Base-by-base conservation (phyloP, 371 early-diverging fungal genomes). In the Cokeromyces recurvatus region DNA sequence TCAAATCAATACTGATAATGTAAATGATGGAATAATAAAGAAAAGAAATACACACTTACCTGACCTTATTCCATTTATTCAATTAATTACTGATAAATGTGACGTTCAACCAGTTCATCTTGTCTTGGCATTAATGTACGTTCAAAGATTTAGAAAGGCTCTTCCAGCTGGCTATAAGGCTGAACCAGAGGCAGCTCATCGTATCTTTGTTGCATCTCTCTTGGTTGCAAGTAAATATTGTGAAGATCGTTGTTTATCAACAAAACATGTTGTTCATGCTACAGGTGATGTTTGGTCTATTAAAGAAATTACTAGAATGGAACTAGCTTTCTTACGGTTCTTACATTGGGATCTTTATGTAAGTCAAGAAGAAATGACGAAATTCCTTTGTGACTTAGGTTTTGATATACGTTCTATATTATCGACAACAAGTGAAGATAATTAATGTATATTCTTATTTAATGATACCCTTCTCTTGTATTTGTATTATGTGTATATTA, bases 201-300 rank as follows among this genome's bases (percentile, higher is more conserved):
- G 75, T 46, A 74, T 74, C 12, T 74, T 74, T 57, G 67, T 66
- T 5, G 71, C 75, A 2, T 71, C 71, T 34, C 25, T 74, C 0
- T 50, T 74, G 32, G 59, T 74, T 2, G 75, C 75, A 8, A 68
- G 67, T 45, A 74, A 74, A 55, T 74, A 58, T 32, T 64, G 55
- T 37, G 75, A 74, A 42, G 75, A 74, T 38, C 52, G 66, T 20
- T 66, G 57, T 36, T 27, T 74, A 16, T 66, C 71, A n/a, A 66
- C 71, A 14, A 62, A 58, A 42, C 62, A 71, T 32, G 57, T 74
- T 4, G 71, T 74, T 0, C 66, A 60, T 48, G 75, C 71, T 15
- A 66, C 75, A 0, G 75, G 75, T 11, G 71, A 74, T 46, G 71
- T 74, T 9, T 74, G 75, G 75, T 62, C 75, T 17, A 68, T 71